Base-by-base conservation (phyloP, 1,139 yeast genomes). In the Blastobotrys ciferrii region DNA sequence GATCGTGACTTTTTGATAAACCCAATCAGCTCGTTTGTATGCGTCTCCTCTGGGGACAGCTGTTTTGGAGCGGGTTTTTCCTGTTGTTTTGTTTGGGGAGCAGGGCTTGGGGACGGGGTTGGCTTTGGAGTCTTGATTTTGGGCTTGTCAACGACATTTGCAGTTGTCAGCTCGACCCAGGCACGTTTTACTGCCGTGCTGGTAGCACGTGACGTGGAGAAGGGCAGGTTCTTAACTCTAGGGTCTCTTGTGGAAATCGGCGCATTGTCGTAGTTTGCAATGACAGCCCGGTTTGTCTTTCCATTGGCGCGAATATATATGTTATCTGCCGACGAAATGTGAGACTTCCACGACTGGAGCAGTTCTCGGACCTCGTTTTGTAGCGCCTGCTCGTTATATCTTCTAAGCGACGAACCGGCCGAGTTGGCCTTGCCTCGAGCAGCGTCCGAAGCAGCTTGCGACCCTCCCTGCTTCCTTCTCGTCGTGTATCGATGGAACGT, bases 401-500 rank as follows among this genome's bases (percentile, higher is more conserved):
- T 76, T 71, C 99, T 82, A 45, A 92, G 75, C 47, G 82, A 80
- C 2, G 97, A 85, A 51, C 99, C 99, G 0, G 97, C 98, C 13
- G 97, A 89, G 56, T 88, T 88, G 9, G 98, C 98, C 64, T 91
- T 91, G 2, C 98, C 98, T 56, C 85, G 80, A 0, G 96, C 84
- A 63, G 84, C 87, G 67, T 92, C 99, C 67, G 81, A 85, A 0
- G 97, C 91, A 54, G 92, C 80, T 66, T 92, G 99, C 0, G 98
- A 79, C 0, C 98, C 98, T 70, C 99, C 99, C 67, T 92, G 99
- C 62, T 92, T 94, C 56, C 96, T 78, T 71, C 99, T 83, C 1
- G 97, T 89, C 2, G 99, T 92, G 63, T 92, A 92, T 57, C 98
- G 75, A 66, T 92, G 98, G 66, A 88, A 89, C 0, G 97, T 86